These are phyloP conservation scores for Neurospora hispaniola DNA, from an alignment of 495 filamentous ascomycete genomes.

Conservation along the genomic window DNA sequence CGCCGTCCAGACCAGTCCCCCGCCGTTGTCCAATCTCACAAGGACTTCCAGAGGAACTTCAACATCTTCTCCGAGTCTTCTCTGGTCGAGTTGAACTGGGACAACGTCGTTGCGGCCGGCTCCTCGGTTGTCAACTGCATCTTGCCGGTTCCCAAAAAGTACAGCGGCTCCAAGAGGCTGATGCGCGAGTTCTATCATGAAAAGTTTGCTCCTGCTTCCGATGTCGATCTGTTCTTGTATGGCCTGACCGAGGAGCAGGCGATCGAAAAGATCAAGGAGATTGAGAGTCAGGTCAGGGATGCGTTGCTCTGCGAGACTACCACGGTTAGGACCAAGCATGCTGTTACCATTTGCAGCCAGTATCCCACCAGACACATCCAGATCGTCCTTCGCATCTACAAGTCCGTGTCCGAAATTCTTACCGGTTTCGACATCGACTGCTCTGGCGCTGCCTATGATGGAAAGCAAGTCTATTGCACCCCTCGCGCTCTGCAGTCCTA, in stretches of 20 bases:
- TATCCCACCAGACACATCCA: constrained; percentile 73
- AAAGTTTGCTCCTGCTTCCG: constrained; percentile 66
- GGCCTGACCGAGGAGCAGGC: constrained; percentile 63
- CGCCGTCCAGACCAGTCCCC: constrained; percentile 50
- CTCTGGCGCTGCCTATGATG: constrained; percentile 69
- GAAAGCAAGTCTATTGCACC: constrained; percentile 59
- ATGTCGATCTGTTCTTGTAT: constrained; percentile 78
- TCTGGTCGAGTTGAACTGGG: constrained; percentile 58
- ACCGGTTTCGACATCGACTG: constrained; percentile 82
- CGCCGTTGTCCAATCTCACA: constrained; percentile 51
- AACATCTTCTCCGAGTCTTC: constrained; percentile 63
- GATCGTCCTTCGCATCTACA: constrained; percentile 77
- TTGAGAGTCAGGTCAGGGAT: constrained; percentile 59
- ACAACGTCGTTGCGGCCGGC: constrained; percentile 66
- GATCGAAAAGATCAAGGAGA: constrained; percentile 69
- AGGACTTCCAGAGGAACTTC: constrained; percentile 68
- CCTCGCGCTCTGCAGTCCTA: constrained; percentile 63
- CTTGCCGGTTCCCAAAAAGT: constrained; percentile 56
- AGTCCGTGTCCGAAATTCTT: constrained; percentile 67
- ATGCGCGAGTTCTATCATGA: constrained; percentile 70
- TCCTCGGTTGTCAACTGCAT: constrained; percentile 66
- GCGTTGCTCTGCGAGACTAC: constrained; percentile 67
- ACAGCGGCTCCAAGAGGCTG: constrained; percentile 50
- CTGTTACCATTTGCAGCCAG: constrained; percentile 68
- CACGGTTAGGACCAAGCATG: constrained; percentile 68